A percentile compares a stretch with the other conserved stretches of the same genome.
Conservation (phyloP, 108 stramenopile genomes). For the Cyclotella sp. region DNA sequence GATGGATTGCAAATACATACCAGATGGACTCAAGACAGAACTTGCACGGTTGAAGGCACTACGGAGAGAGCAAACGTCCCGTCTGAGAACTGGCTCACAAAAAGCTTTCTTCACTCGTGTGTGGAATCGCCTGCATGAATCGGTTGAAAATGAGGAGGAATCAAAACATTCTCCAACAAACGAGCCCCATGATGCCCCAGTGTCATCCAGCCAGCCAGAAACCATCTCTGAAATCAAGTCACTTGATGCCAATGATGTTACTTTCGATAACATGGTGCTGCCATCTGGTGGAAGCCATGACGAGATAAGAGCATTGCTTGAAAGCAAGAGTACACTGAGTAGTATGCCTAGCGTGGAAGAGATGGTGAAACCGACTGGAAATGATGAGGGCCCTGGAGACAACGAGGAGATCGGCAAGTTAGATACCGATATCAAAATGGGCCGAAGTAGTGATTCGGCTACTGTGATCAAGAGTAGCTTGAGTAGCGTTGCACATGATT, state of each 20-base stretch:
- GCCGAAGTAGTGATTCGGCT: slow-evolving; percentile 43
- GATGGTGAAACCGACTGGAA: slow-evolving; percentile 4
- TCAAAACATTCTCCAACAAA: background rate
- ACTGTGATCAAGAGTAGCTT: slow-evolving; percentile 50
- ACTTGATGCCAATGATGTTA: background rate
- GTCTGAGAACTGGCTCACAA: slow-evolving; percentile 84
- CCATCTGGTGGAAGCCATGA: slow-evolving; percentile 28
- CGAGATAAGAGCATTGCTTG: slow-evolving; percentile 44
- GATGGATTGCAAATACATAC: slow-evolving; percentile 83
- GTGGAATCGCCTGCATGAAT: slow-evolving; percentile 78
- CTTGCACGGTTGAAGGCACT: slow-evolving; percentile 75
- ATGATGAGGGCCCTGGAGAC: slow-evolving; percentile 7
- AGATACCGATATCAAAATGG: slow-evolving; percentile 15
- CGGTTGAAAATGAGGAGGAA: slow-evolving; percentile 4
- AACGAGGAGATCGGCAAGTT: slow-evolving; percentile 15
- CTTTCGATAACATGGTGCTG: slow-evolving; percentile 21
- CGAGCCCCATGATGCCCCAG: background rate
- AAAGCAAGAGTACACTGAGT: slow-evolving; percentile 52
- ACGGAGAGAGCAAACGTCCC: slow-evolving; percentile 84
- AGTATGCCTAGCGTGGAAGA: slow-evolving; percentile 50
- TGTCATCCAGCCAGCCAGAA: slow-evolving; percentile 5
- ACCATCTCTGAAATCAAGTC: background rate
- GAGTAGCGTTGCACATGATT: slow-evolving; percentile 42
- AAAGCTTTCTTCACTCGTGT: slow-evolving; percentile 89
- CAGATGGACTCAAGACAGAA: slow-evolving; percentile 65